phyloP scores from a whole-genome alignment of 768 basidiomycete genomes.

The Lanmaoa rubissima region DNA sequence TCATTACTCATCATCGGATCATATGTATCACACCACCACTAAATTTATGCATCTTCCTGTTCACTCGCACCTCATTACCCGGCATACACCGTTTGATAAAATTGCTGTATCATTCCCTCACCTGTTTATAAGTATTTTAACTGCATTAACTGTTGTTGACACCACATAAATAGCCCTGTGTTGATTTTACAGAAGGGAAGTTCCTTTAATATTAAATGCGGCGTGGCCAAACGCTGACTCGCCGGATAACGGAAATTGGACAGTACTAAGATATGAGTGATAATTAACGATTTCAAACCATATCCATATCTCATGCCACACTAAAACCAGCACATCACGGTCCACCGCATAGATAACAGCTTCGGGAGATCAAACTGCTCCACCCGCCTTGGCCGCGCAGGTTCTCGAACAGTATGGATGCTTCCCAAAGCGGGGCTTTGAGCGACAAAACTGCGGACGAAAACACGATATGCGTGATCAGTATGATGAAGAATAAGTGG shows the following conservation, averaged over 20 bases:
- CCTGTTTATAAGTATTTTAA: background rate
- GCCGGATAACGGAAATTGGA: constrained; percentile 6
- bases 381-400: constrained; percentile 27
- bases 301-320: background rate
- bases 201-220: background rate
- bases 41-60: background rate
- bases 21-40: background rate
- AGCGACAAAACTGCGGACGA: constrained; percentile 26
- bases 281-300: constrained; percentile 12
- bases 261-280: constrained; percentile 19
- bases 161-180: background rate
- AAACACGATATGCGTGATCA: constrained; percentile 4
- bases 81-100: background rate
- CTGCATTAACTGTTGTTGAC: background rate
- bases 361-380: constrained; percentile 8
- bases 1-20: background rate
- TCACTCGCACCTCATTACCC: background rate
- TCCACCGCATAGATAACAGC: background rate
- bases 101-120: background rate
- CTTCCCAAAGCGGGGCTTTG: constrained; percentile 33
- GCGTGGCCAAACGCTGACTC: background rate
- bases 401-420: constrained; percentile 35
- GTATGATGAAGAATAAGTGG: background rate
- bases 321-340: background rate
- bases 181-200: background rate